phyloP scores from a whole-genome alignment of 306 rosid species.

The Quercus glauca region DNA sequence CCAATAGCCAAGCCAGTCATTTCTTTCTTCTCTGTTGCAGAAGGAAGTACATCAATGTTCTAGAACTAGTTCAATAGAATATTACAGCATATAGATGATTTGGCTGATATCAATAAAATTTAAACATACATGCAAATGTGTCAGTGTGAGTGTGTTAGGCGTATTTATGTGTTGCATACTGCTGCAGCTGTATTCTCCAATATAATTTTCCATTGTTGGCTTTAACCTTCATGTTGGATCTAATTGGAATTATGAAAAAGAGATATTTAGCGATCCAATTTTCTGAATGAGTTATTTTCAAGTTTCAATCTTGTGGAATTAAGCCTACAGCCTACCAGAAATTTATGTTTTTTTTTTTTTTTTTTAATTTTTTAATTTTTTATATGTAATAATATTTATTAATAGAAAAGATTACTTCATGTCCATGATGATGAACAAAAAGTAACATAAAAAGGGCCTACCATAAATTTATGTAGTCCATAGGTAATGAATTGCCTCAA shows the following conservation, averaged over 20 bases:
- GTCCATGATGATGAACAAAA: no score
- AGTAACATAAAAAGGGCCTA: not conserved
- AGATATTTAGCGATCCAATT: not conserved
- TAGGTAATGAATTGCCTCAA: not conserved
- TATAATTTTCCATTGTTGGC: not conserved
- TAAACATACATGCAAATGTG: not conserved
- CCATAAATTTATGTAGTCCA: not conserved
- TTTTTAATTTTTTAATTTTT: no score
- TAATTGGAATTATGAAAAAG: not conserved
- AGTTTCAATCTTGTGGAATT: not conserved
- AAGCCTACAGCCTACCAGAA: not conserved
- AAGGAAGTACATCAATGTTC: constrained; percentile 14
- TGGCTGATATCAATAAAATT: not conserved
- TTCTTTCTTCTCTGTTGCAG: constrained; percentile 82
- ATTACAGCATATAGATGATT: not conserved
- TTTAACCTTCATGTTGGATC: not conserved
- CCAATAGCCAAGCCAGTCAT: constrained; percentile 89
- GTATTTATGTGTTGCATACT: not conserved
- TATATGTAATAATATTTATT: no score
- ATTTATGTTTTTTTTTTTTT: not conserved
- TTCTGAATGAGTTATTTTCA: not conserved
- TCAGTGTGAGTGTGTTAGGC: not conserved
- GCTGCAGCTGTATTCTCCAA: not conserved
- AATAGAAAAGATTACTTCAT: no score
- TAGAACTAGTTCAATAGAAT: constrained; percentile 1